Evolutionary conservation across 2,329 filamentous ascomycete species (phyloP).

Genomic region (Hymenoscyphus linearis): DNA sequence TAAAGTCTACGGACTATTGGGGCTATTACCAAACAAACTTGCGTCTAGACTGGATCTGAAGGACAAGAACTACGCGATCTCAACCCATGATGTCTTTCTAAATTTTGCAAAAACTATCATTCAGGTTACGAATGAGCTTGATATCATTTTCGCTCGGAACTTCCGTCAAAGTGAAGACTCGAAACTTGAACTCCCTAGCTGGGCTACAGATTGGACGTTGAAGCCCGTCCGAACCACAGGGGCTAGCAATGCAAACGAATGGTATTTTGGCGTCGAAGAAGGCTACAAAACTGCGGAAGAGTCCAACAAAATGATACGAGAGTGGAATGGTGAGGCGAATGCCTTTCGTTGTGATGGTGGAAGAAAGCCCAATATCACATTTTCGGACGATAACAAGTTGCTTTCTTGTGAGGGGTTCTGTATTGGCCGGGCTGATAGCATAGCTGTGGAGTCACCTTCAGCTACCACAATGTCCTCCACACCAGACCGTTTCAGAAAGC

Average conservation of each 20-base stretch:
- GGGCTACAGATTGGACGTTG: slow-evolving; percentile 1
- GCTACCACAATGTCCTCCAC: not conserved
- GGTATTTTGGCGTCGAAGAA: slow-evolving; percentile 1
- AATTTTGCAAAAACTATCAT: not conserved
- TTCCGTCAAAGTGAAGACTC: not conserved
- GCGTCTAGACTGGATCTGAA: not conserved
- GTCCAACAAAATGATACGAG: not conserved
- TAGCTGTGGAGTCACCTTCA: not conserved
- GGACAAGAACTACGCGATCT: not conserved
- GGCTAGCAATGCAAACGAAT: not conserved
- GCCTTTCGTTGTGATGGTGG: not conserved
- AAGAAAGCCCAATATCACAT: not conserved
- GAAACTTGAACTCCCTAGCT: not conserved
- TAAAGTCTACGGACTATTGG: slow-evolving; percentile 1
- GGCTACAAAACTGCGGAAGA: not conserved
- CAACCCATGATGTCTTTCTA: not conserved
- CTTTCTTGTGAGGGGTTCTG: not conserved
- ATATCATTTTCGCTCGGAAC: not conserved
- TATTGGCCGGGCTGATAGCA: not conserved
- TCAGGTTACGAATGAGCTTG: not conserved
- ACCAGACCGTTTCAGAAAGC: not conserved
- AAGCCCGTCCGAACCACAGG: not conserved
- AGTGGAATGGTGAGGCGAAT: not conserved
- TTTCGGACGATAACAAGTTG: not conserved
- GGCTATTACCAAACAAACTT: not conserved